These are phyloP conservation scores for Cadophora luteo-olivacea DNA, from an alignment of 2,329 filamentous ascomycete genomes.

Conservation along the genomic window DNA sequence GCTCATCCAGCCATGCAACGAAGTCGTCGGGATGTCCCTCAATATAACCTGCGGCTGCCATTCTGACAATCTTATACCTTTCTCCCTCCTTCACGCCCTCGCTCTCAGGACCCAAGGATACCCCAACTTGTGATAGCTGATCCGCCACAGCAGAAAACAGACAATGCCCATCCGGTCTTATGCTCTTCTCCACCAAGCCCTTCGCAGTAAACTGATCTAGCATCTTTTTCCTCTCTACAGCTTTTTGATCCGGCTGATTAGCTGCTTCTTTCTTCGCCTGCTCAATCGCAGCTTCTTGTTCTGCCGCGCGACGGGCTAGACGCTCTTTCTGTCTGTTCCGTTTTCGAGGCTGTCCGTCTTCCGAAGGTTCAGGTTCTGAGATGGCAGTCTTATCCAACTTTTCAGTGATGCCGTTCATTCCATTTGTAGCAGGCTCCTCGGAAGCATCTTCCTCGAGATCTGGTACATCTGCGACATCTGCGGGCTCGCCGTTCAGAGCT, in stretches of 20 bases:
- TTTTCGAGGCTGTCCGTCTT: slow-evolving; percentile 58
- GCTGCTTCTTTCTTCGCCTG: slow-evolving; percentile 79
- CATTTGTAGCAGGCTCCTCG: slow-evolving; percentile 20
- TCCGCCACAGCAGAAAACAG: slow-evolving; percentile 91
- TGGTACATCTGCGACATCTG: slow-evolving; percentile 13
- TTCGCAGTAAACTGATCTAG: slow-evolving; percentile 66
- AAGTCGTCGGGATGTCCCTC: slow-evolving; percentile 78
- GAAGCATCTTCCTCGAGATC: slow-evolving; percentile 17
- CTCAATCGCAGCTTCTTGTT: slow-evolving; percentile 72
- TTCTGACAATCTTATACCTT: slow-evolving; percentile 71
- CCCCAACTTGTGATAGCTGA: slow-evolving; percentile 66
- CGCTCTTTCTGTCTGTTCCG: slow-evolving; percentile 91
- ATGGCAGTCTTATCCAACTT: slow-evolving; percentile 35
- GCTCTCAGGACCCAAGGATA: slow-evolving; percentile 49
- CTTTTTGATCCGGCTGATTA: slow-evolving; percentile 74
- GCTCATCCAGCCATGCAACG: slow-evolving; percentile 84
- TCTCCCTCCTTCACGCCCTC: slow-evolving; percentile 46
- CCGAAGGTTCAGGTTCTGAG: slow-evolving; percentile 32
- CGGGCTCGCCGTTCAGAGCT: slow-evolving; percentile 16
- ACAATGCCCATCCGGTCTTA: slow-evolving; percentile 92
- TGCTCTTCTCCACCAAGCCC: slow-evolving; percentile 75
- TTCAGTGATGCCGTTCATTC: slow-evolving; percentile 32
- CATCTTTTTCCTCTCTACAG: slow-evolving; percentile 75
- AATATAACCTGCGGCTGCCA: slow-evolving; percentile 81
- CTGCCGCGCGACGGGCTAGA: slow-evolving; percentile 85